phyloP scores from a whole-genome alignment of 495 filamentous ascomycete species.

The Aspergillus cavernicola region DNA sequence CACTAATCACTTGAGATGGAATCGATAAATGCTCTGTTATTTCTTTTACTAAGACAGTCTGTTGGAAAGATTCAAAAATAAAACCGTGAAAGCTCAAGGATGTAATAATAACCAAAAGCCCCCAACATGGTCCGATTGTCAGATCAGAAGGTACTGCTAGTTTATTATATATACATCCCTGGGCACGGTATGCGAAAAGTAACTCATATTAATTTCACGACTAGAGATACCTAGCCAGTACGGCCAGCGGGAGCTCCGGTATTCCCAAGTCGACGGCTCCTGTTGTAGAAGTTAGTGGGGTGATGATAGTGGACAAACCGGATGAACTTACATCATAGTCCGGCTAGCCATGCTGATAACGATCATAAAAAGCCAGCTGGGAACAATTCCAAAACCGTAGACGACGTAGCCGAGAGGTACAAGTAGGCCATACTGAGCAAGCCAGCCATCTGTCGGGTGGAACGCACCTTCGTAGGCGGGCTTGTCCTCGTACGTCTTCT shows the following conservation, averaged over 20 bases:
- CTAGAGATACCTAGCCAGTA: conserved; percentile 21
- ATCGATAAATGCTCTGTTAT: neutral
- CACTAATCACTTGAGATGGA: no score
- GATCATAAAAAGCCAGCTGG: conserved; percentile 77
- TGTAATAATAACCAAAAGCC: conserved; percentile 12
- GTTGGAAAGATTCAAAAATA: neutral
- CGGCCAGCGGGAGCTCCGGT: conserved; percentile 22
- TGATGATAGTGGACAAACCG: neutral
- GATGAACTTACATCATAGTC: conserved; percentile 73
- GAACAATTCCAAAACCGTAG: conserved; percentile 52
- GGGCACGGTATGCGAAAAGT: conserved; percentile 17
- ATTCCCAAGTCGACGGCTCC: conserved; percentile 40
- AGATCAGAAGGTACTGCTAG: conserved; percentile 15
- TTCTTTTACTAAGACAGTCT: neutral
- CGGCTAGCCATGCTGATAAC: conserved; percentile 76
- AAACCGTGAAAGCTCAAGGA: neutral
- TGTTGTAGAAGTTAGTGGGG: conserved; percentile 20
- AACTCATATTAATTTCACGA: conserved; percentile 14
- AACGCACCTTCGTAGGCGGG: conserved; percentile 65
- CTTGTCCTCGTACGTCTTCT: conserved; percentile 54
- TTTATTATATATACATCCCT: conserved; percentile 32
- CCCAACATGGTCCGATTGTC: conserved; percentile 17
- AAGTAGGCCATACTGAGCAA: conserved; percentile 61
- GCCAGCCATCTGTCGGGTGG: conserved; percentile 74
- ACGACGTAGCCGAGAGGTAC: conserved; percentile 68